phyloP scores from a whole-genome alignment of 257 asterid species.

The Solanum gracilifrons region DNA sequence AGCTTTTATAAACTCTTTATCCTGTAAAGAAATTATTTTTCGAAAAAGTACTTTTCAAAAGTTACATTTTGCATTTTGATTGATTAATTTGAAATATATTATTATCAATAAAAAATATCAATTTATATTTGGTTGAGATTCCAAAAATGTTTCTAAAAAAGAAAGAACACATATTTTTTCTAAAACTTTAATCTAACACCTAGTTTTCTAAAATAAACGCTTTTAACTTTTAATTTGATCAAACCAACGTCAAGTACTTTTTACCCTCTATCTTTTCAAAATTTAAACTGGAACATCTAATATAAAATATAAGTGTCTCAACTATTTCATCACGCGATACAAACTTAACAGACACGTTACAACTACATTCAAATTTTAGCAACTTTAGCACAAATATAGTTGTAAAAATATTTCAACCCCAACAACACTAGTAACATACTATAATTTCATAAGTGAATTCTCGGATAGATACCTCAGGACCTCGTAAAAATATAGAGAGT shows the following conservation, averaged over 20 bases:
- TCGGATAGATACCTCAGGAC: neutral
- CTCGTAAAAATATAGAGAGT: neutral
- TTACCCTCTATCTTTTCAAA: neutral
- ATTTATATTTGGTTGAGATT: neutral
- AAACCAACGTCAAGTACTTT: neutral
- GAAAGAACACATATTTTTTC: neutral
- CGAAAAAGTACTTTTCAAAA: neutral
- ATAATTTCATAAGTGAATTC: neutral
- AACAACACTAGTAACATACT: neutral
- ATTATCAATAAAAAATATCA: neutral
- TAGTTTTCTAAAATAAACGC: neutral
- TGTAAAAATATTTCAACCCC: neutral
- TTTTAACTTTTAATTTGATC: neutral
- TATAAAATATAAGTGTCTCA: neutral
- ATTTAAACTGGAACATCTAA: neutral
- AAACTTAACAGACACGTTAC: neutral
- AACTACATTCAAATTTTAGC: neutral
- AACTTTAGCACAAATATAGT: fast-evolving
- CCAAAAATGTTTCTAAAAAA: neutral
- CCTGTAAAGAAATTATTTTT: neutral
- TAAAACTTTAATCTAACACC: neutral
- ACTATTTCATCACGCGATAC: neutral
- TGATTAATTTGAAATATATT: neutral
- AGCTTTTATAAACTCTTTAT: neutral
- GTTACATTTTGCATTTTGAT: neutral